Percentiles rank a stretch among this genome's conserved stretches.
Conservation (phyloP, 768 basidiomycete genomes). For the Russula ochroleuca region DNA sequence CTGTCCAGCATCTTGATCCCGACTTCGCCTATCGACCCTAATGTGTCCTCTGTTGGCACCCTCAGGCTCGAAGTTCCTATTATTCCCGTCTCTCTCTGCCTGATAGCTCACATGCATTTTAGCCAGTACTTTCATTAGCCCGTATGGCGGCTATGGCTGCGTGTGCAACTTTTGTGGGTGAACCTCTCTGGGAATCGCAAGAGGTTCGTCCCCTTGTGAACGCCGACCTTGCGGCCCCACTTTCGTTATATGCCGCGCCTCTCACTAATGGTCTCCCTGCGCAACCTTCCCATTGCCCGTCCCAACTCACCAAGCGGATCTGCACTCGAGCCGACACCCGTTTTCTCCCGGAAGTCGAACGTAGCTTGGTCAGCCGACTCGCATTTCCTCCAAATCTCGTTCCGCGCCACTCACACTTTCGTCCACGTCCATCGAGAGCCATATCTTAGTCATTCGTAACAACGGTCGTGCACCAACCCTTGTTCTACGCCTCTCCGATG, state of each 20-base stretch:
- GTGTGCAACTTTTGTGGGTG: conserved; percentile 38
- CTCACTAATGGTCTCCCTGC: conserved; percentile 9
- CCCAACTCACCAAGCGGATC: background rate
- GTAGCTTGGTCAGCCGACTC: background rate
- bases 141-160: conserved; percentile 68
- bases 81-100: background rate
- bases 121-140: conserved; percentile 59
- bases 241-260: too few relatives aligned
- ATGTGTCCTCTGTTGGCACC: conserved; percentile 4
- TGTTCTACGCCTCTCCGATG: too few relatives aligned
- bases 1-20: background rate
- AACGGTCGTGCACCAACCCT: too few relatives aligned
- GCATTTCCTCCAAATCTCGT: background rate
- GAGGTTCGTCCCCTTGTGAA: too few relatives aligned
- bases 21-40: conserved; percentile 20
- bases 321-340: background rate
- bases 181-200: too few relatives aligned
- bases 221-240: too few relatives aligned
- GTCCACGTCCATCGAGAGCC: background rate
- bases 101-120: background rate
- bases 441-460: too few relatives aligned
- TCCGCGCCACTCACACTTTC: background rate
- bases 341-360: background rate
- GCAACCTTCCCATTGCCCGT: conserved; percentile 4
- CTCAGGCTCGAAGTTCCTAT: conserved; percentile 7